Percentiles rank a stretch among this genome's conserved stretches.
These are phyloP conservation scores for Terfezia claveryi DNA, from an alignment of 495 filamentous ascomycete genomes.

Conservation along the genomic window DNA sequence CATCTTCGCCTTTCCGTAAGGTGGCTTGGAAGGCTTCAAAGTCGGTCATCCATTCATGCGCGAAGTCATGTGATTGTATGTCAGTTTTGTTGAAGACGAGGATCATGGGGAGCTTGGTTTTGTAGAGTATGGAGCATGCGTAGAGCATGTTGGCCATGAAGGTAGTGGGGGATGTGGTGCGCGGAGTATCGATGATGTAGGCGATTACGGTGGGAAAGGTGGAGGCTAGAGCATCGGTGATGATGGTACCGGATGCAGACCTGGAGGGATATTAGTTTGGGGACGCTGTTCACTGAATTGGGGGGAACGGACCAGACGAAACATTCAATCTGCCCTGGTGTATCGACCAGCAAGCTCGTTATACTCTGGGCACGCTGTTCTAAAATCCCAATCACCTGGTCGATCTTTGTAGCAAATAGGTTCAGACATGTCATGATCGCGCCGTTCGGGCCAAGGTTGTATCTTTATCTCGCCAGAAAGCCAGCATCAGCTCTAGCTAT, in stretches of 20 bases:
- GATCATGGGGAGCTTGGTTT: conserved; percentile 95
- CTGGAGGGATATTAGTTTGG: background rate
- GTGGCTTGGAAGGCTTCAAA: conserved; percentile 89
- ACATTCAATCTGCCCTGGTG: conserved; percentile 92
- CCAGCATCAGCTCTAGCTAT: background rate
- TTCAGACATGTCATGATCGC: conserved; percentile 94
- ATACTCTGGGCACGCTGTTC: conserved; percentile 67
- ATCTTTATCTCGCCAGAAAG: conserved; percentile 17
- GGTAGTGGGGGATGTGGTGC: conserved; percentile 73
- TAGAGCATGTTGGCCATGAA: conserved; percentile 99
- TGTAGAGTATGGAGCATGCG: conserved; percentile 93
- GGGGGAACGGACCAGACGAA: conserved; percentile 52
- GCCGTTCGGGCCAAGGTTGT: conserved; percentile 92
- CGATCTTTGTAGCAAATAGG: conserved; percentile 90
- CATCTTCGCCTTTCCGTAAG: conserved; percentile 53
- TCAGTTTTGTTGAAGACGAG: conserved; percentile 98
- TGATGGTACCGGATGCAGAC: conserved; percentile 71
- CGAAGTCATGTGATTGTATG: conserved; percentile 70
- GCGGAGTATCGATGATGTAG: conserved; percentile 91
- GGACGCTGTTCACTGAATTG: background rate
- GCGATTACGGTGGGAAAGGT: conserved; percentile 90
- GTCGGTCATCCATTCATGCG: conserved; percentile 99
- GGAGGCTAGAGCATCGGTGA: conserved; percentile 80
- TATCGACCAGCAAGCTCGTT: conserved; percentile 76
- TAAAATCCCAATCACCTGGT: conserved; percentile 70